These are phyloP conservation scores for Claviceps monticola DNA, from an alignment of 2,329 filamentous ascomycete species.

Conservation along the genomic window DNA sequence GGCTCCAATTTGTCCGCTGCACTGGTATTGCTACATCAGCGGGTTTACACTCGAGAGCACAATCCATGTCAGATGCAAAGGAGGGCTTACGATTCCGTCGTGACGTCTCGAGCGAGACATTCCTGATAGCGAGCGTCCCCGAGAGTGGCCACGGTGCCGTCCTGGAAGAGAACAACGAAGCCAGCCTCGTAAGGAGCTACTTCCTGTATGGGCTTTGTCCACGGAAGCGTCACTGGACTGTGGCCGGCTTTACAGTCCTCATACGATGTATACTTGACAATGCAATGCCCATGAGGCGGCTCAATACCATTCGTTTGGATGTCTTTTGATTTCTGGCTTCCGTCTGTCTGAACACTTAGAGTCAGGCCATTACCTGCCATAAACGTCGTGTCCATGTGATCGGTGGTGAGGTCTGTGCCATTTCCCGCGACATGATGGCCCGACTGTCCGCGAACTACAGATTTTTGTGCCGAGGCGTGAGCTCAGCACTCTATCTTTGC, in stretches of 20 bases:
- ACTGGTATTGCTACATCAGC: constrained; percentile 14
- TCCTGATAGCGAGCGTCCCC: constrained; percentile 45
- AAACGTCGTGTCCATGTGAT: not conserved
- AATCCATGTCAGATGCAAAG: not conserved
- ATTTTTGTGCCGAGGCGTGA: not conserved
- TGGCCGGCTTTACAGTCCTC: constrained; percentile 7
- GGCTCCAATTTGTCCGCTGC: constrained; percentile 31
- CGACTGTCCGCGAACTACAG: constrained; percentile 1
- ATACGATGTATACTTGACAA: constrained; percentile 13
- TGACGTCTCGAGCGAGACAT: constrained; percentile 39
- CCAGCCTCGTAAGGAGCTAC: constrained; percentile 34
- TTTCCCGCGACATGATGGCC: constrained; percentile 2
- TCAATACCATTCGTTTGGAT: not conserved
- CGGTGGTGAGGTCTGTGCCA: not conserved
- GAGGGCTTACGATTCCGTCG: constrained; percentile 20
- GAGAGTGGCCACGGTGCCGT: constrained; percentile 34
- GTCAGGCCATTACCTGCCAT: constrained; percentile 2
- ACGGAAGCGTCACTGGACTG: constrained; percentile 11
- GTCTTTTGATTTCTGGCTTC: not conserved
- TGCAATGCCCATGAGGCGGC: constrained; percentile 1
- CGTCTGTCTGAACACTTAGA: not conserved
- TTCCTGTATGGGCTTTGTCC: constrained; percentile 20
- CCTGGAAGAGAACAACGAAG: constrained; percentile 30
- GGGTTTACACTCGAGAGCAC: not conserved
- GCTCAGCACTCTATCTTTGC: not conserved